Conservation (phyloP, 2,329 filamentous ascomycete species). For the Neonectria magnoliae region DNA sequence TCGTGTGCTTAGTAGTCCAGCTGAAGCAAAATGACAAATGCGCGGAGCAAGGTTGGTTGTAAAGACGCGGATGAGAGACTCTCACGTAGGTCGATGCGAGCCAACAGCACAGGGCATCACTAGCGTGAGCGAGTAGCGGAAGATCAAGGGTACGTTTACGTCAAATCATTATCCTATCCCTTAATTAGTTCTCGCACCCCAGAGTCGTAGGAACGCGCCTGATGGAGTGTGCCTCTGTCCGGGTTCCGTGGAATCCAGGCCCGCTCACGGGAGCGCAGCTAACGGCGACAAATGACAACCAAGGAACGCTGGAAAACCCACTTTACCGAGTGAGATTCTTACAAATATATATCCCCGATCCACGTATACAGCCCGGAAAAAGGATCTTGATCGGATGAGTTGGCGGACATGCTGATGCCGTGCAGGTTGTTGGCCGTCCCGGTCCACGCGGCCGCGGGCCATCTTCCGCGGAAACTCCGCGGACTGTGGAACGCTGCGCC, state of each 20-base stretch:
- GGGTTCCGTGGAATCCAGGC: background rate
- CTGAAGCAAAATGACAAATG: background rate
- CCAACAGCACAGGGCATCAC: background rate
- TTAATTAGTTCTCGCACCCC: background rate
- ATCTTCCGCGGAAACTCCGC: conserved; percentile 38
- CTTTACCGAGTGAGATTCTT: background rate
- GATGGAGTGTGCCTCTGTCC: background rate
- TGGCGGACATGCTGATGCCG: background rate
- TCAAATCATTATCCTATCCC: background rate
- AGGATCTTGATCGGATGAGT: background rate
- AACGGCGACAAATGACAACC: background rate
- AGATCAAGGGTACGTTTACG: background rate
- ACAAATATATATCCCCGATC: background rate
- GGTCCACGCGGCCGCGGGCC: conserved; percentile 29
- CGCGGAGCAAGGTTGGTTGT: background rate
- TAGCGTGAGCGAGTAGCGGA: background rate
- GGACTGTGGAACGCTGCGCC: conserved; percentile 20
- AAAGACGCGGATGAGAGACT: background rate
- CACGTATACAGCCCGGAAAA: background rate
- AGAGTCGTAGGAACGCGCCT: background rate
- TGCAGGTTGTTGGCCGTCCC: conserved; percentile 16
- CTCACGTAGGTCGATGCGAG: background rate
- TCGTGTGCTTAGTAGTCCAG: background rate
- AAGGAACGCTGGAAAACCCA: background rate
- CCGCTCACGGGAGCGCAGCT: background rate